Percentiles rank a stretch among this genome's conserved stretches.
phyloP scores from a whole-genome alignment of 345 rosid species.

The Salix suchowensis region DNA sequence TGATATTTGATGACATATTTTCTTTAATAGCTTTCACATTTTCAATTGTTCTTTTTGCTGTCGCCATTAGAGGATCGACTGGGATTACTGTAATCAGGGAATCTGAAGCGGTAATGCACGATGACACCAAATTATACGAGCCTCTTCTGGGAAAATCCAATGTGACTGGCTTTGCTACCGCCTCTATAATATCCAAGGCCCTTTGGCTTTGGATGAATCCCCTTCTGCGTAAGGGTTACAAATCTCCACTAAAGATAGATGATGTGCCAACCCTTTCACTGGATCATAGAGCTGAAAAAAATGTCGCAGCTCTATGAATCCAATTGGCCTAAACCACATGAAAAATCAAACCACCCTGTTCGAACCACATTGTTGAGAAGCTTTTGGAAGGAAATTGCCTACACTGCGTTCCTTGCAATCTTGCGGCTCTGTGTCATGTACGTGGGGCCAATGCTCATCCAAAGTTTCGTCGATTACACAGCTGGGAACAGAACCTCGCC shows the following conservation, averaged over 20 bases:
- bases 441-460: conserved; percentile 81
- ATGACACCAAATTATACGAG: conserved; percentile 30
- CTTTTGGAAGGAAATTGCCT: conserved; percentile 72
- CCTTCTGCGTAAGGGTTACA: conserved; percentile 63
- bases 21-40: conserved; percentile 51
- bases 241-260: conserved; percentile 63
- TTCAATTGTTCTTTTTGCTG: conserved; percentile 43
- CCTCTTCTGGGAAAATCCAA: conserved; percentile 37
- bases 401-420: conserved; percentile 72
- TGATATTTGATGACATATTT: conserved; percentile 54
- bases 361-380: conserved; percentile 60
- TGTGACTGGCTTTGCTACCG: conserved; percentile 63
- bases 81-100: conserved; percentile 39
- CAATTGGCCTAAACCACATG: conserved; percentile 73
- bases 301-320: conserved; percentile 57
- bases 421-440: conserved; percentile 65
- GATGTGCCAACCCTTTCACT: conserved; percentile 76
- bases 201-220: conserved; percentile 98
- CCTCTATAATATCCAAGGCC: conserved; percentile 54
- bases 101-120: conserved; percentile 26
- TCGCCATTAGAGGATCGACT: conserved; percentile 65
- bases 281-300: conserved; percentile 67
- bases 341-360: conserved; percentile 59
- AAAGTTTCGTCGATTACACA: conserved; percentile 72
- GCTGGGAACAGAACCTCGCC: conserved; percentile 71